These are phyloP conservation scores for Acanthamoeba culbertsoni DNA, from an alignment of 208 protist genomes.

Conservation along the genomic window DNA sequence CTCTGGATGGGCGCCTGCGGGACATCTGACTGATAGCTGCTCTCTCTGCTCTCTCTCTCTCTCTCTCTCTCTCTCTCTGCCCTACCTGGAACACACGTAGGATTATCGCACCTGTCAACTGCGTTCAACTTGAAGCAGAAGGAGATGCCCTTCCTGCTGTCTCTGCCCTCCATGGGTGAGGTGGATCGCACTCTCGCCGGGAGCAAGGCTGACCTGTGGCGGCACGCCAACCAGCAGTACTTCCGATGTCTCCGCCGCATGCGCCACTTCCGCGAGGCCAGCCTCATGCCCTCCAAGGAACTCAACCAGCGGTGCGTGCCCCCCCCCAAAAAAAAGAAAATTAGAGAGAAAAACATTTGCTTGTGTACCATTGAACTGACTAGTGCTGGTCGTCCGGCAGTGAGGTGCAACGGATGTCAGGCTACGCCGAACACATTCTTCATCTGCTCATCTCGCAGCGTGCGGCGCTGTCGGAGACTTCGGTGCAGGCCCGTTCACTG, in stretches of 20 bases:
- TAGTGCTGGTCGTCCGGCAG: no score
- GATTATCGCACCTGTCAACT: conserved; percentile 29
- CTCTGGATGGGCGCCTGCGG: neutral
- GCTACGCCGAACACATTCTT: conserved; percentile 49
- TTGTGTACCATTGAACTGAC: neutral
- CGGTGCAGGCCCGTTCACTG: neutral
- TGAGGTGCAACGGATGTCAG: conserved; percentile 39
- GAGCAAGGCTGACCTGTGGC: neutral
- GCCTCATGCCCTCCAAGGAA: conserved; percentile 48
- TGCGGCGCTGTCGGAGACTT: neutral
- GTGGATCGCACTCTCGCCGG: neutral
- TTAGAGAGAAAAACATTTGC: neutral
- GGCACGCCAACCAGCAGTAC: conserved; percentile 35
- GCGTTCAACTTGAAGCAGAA: conserved; percentile 19
- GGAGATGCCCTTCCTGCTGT: conserved; percentile 19
- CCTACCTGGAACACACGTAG: neutral
- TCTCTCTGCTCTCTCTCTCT: neutral
- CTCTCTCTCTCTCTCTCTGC: neutral
- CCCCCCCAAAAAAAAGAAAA: neutral
- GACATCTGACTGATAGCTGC: neutral
- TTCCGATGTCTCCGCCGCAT: conserved; percentile 32
- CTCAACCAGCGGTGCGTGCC: conserved; percentile 5
- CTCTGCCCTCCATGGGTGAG: conserved; percentile 20
- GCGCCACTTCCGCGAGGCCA: neutral
- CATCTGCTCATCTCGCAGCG: conserved; percentile 21